Conservation (phyloP, 1,284 basidiomycete species). For the Ganoderma lingzhi region DNA sequence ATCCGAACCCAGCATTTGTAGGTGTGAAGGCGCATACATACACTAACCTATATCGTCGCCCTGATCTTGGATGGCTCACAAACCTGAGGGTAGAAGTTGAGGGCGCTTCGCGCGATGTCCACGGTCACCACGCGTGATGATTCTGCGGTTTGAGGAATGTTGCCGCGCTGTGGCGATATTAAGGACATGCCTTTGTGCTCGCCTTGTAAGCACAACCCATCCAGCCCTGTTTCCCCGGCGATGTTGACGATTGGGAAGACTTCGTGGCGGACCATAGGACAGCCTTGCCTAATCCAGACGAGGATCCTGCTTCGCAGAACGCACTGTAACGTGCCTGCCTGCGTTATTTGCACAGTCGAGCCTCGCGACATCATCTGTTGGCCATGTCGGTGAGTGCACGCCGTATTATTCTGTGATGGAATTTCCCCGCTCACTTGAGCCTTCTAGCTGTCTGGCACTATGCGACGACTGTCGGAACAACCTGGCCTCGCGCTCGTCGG, state of each 20-base stretch:
- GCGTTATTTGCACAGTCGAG: slow-evolving; percentile 79
- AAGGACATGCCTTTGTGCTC: no score
- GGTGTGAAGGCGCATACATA: no score
- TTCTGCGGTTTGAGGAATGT: no score
- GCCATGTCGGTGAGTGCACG: slow-evolving; percentile 71
- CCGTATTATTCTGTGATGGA: not conserved
- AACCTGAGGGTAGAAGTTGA: no score
- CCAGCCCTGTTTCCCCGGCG: not conserved
- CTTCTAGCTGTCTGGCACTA: slow-evolving; percentile 68
- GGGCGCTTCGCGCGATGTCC: no score
- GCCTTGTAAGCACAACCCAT: no score
- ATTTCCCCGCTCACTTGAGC: no score
- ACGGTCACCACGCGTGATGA: no score
- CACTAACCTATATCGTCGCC: no score
- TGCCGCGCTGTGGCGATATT: no score
- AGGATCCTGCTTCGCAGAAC: slow-evolving; percentile 41
- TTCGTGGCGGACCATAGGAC: slow-evolving; percentile 38
- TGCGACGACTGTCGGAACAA: slow-evolving; percentile 79
- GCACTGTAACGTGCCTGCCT: slow-evolving; percentile 48
- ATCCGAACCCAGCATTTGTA: no score
- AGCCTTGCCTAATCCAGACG: slow-evolving; percentile 30
- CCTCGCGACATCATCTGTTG: slow-evolving; percentile 77
- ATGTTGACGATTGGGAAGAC: slow-evolving; percentile 38
- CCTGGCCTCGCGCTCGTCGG: slow-evolving; percentile 65
- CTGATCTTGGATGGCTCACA: no score